Evolutionary conservation across 2,329 filamentous ascomycete genomes (phyloP), one percentile per base, ranked within the genome.

Genomic region (Tolypocladium cylindrosporum): DNA sequence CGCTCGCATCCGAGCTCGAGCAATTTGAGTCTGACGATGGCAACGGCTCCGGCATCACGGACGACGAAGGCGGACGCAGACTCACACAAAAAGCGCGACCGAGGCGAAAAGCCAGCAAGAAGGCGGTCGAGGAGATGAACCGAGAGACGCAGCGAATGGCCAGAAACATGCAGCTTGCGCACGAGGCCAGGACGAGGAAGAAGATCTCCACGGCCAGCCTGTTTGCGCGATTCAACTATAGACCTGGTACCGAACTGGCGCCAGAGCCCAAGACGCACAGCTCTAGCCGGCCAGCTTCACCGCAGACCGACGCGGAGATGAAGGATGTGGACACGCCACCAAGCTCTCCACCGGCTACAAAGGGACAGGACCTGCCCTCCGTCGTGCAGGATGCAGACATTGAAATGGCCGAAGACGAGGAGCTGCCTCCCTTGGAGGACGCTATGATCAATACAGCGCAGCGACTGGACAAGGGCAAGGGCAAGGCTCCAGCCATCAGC

Each of bases 41-140:
- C 31, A 69, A 75, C 53, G 72, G 70, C n/a, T 78, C 77, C n/a
- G 77, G 80, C 59, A 78, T 83, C 55, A 80, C 78, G 2, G 85
- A 88, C 59, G 85, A 84, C 40, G 84, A 85, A 34, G 82, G 77
- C 45, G 86, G 80, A n/a, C 79, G 77, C 50, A 83, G 78, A 61
- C 75, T 94, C 51, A 89, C 88, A 0, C 89, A 92, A 67, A 77
- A 82, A 43, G 78, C 81, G 34, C 84, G 87, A 4, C 87, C 91
- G 6, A 81, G 83, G 11, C 84, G 94, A 14, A 96, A 94, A 69
- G 92, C 94, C 0, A 93, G 92, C 76, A 97, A 93, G 75, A 97
- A 91, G 74, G 94, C 94, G 0, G 71, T 97, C 48, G 90, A 97
- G 69, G 93, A 97, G 64, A 97, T 99, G 88, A 88, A 89, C 65